These are phyloP conservation scores for Triticum monococcum DNA, from an alignment of 176 grass and related monocot genomes.

Conservation along the genomic window DNA sequence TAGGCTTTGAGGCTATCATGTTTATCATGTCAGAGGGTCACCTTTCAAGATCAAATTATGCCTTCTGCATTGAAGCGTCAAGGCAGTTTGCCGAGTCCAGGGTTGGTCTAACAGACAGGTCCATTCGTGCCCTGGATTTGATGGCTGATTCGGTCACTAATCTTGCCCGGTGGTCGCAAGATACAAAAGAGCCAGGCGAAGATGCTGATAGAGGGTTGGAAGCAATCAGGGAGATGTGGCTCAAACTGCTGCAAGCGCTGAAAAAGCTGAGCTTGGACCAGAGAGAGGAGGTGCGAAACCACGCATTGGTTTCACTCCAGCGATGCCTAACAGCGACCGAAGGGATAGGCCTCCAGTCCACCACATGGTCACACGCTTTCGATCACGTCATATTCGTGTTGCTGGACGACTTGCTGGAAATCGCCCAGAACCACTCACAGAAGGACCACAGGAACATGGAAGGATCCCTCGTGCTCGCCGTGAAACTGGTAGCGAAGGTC, in stretches of 20 bases:
- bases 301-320: conserved; percentile 73
- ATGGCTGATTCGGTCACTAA: conserved; percentile 66
- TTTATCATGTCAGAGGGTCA: conserved; percentile 95
- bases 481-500: conserved; percentile 72
- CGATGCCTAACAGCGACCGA: conserved; percentile 71
- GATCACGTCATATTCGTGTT: conserved; percentile 78
- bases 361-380: conserved; percentile 80
- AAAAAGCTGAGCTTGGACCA: conserved; percentile 92
- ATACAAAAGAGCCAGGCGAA: conserved; percentile 56
- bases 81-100: conserved; percentile 88
- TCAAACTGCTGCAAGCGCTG: conserved; percentile 69
- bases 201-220: conserved; percentile 78
- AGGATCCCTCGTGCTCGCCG: conserved; percentile 68
- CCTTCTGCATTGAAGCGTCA: conserved; percentile 80
- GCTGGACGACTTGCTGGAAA: conserved; percentile 89
- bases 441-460: conserved; percentile 98
- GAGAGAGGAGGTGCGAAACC: conserved; percentile 90
- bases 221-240: conserved; percentile 96
- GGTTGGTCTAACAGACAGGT: conserved; percentile 76
- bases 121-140: conserved; percentile 77
- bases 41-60: conserved; percentile 73
- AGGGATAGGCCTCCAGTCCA: conserved; percentile 61
- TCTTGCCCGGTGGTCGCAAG: conserved; percentile 74
- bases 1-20: conserved; percentile 80
- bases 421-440: conserved; percentile 69